Base-by-base conservation (phyloP, 1,139 yeast species). In the Candida tropicalis region DNA sequence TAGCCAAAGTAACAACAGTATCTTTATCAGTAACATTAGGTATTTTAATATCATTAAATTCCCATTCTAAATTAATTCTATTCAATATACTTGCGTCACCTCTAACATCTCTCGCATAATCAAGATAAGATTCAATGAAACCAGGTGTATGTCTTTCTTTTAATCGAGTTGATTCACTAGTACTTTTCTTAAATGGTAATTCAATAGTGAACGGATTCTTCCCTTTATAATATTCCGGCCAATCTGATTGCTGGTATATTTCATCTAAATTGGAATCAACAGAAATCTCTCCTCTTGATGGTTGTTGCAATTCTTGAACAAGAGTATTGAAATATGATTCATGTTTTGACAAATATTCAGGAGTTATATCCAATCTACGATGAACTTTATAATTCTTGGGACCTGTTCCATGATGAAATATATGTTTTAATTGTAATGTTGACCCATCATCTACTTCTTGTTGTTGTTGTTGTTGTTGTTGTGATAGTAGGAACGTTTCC, bases 11-110 rank as follows among this genome's bases (percentile, higher is more conserved):
- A 4, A 91, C 70, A 5, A 93, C 61, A 0, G 97, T 87, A 32
- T 80, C 81, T 43, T 77, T 77, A 62, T 91, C 96, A 3, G 79
- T 66, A 7, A 93, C 68, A 56, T 93, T 81, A 0, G 99, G 99
- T 1, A 86, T 76, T 1, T 65, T 45, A 3, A 84, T 70, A 12
- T 73, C 72, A 36, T 68, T 75, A 10, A 64, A 65, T 8, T 56
- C 70, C 84, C 91, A 85, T 39, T 82, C 87, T 11, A 84, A 57
- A 24, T 67, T 56, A 6, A 81, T 71, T 48, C 60, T 63, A 10
- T 70, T 59, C 7, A 75, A 67, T 22, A 66, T 58, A 11, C 57
- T 60, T 2, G 78, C 74, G 20, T 80, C 75, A 5, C 79, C 75
- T 38, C 63, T 66, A 11, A 70, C 66, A 1, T 54, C 47, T 38